Evolutionary conservation across 331 rosid species (phyloP).

Genomic region (Erythrophleum ivorense): DNA sequence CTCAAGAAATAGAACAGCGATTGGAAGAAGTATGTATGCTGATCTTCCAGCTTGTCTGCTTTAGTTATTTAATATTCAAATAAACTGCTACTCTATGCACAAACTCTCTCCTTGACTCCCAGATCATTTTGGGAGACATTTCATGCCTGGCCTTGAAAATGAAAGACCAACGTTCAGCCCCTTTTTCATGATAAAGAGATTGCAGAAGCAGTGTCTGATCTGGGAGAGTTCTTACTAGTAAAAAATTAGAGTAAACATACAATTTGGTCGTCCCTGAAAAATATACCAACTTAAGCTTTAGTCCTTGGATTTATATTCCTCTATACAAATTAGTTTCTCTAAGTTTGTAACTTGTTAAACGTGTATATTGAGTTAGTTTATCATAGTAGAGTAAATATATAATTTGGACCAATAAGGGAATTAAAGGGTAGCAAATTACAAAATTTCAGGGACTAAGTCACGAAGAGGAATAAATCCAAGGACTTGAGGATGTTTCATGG

Average conservation of each 20-base stretch:
- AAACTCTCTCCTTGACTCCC: background rate
- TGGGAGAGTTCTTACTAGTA: background rate
- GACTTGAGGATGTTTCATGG: no score
- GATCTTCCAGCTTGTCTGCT: constrained; percentile 29
- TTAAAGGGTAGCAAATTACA: background rate
- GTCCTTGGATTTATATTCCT: background rate
- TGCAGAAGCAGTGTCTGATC: background rate
- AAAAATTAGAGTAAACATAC: background rate
- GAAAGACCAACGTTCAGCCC: background rate
- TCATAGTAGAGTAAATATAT: background rate
- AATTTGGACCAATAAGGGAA: background rate
- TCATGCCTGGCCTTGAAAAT: constrained; percentile 13
- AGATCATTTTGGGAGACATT: background rate
- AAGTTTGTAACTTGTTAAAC: background rate
- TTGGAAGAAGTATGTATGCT: constrained; percentile 72
- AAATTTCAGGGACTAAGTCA: background rate
- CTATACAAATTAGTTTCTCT: background rate
- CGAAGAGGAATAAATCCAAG: no score
- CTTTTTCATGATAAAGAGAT: background rate
- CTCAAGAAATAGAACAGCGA: constrained; percentile 77
- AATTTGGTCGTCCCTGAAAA: background rate
- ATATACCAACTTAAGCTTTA: background rate
- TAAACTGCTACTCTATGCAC: background rate
- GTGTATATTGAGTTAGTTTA: background rate
- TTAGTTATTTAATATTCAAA: constrained; percentile 26